Conservation (phyloP, 2,329 filamentous ascomycete genomes). For the Fusarium irregulare region DNA sequence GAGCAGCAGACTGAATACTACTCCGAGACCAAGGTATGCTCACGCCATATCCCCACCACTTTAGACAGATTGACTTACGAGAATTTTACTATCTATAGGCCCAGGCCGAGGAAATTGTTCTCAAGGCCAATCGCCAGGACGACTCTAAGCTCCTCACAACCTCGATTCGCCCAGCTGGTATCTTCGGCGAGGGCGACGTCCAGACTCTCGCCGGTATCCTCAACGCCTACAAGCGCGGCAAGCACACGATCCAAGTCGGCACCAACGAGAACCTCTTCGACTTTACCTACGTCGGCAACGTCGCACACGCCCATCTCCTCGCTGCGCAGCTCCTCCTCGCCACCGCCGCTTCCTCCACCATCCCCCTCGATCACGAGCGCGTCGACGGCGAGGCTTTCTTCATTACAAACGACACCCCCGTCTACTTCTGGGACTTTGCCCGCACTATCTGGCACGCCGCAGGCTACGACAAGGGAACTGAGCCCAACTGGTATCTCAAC, state of each 20-base stretch:
- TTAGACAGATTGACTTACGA: not conserved
- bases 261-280: slow-evolving; percentile 72
- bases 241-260: slow-evolving; percentile 84
- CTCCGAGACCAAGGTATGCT: slow-evolving; percentile 83
- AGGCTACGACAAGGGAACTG: slow-evolving; percentile 63
- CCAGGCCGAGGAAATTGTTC: slow-evolving; percentile 82
- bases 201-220: slow-evolving; percentile 80
- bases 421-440: slow-evolving; percentile 93
- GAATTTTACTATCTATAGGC: slow-evolving; percentile 60
- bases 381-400: slow-evolving; percentile 90
- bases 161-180: slow-evolving; percentile 85
- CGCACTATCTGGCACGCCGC: slow-evolving; percentile 78
- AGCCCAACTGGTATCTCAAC: slow-evolving; percentile 66
- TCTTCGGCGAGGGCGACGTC: slow-evolving; percentile 90
- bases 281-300: slow-evolving; percentile 73
- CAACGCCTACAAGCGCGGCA: slow-evolving; percentile 73
- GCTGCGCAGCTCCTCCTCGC: slow-evolving; percentile 78
- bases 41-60: not conserved
- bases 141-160: slow-evolving; percentile 75
- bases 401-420: slow-evolving; percentile 87
- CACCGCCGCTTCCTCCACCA: slow-evolving; percentile 65
- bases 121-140: slow-evolving; percentile 75
- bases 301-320: slow-evolving; percentile 82
- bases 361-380: slow-evolving; percentile 76
- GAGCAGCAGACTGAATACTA: slow-evolving; percentile 82